These are phyloP conservation scores for Termitomyces sp. DNA, from an alignment of 768 basidiomycete genomes.

Conservation along the genomic window DNA sequence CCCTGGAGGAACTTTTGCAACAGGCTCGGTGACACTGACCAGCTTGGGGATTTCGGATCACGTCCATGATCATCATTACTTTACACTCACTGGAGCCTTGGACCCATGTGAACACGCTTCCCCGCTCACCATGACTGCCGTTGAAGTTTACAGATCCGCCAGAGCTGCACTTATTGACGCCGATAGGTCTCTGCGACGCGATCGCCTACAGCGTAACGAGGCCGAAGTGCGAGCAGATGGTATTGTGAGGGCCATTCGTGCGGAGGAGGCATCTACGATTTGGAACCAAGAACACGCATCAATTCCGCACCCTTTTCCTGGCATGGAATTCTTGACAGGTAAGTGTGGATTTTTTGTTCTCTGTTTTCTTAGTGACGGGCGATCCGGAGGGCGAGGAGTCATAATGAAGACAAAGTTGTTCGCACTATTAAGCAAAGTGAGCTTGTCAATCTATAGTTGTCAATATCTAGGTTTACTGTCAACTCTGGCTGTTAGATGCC, in stretches of 20 bases:
- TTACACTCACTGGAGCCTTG: too few relatives aligned
- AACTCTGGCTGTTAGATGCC: constrained; percentile 52
- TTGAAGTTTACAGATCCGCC: constrained; percentile 25
- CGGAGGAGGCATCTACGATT: constrained; percentile 46
- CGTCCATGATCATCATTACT: too few relatives aligned
- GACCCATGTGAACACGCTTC: not conserved
- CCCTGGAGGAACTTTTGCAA: too few relatives aligned
- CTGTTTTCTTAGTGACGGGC: not conserved
- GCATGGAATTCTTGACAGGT: constrained; percentile 78
- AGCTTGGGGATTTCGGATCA: too few relatives aligned
- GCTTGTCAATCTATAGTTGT: not conserved
- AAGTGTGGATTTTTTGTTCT: not conserved
- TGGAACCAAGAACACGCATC: constrained; percentile 52
- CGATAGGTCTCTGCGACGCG: constrained; percentile 50
- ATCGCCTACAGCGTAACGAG: constrained; percentile 27
- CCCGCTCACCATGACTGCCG: constrained; percentile 8
- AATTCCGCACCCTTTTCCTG: constrained; percentile 62
- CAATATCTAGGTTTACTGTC: not conserved
- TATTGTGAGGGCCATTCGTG: constrained; percentile 49
- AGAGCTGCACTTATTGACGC: constrained; percentile 31
- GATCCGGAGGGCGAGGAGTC: constrained; percentile 40
- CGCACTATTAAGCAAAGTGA: constrained; percentile 53
- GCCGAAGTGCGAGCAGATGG: constrained; percentile 50
- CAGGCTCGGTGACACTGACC: too few relatives aligned
- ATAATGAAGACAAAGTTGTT: constrained; percentile 62